Base-by-base conservation (phyloP, 805 yeast genomes). In the Suhomyces prunicola region DNA sequence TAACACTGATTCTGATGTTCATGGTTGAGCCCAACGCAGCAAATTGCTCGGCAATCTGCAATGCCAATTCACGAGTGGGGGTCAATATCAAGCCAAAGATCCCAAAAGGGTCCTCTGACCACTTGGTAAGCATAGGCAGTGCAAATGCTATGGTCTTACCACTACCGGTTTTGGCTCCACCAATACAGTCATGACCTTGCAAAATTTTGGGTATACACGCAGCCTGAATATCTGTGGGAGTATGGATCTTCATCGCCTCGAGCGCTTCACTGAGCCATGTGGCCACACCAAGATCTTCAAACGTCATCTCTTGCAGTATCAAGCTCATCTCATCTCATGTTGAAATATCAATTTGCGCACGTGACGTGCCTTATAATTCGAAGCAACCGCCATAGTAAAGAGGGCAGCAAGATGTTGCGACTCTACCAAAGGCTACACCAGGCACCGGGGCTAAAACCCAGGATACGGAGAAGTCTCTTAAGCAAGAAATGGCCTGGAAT, bases 141-240 rank as follows among this genome's bases (percentile, higher is more conserved):
- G 93, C 98, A 78, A 94, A 94, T 1, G 98, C 97, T 22, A 94
- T 85, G 1, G 99, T 94, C 67, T 94, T 94, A 81, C 99, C 99
- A 15, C 96, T 87, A 71, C 99, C 99, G 0, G 99, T 94, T 68
- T 88, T 88, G 31, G 99, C 99, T 44, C 99, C 99, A 49, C 99
- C 99, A 50, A 94, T 93, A 71, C 97, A 92, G 68, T 92, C 97
- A 60, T 85, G 81, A 6, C 96, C 97, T 42, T 76, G 77, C 39
- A 94, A 66, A 53, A 94, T 88, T 52, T 86, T 82, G 0, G 98
- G 98, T 46, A 94, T 93, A 66, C 97, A 90, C 4, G 90, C 89
- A 7, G 74, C 66, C 67, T 94, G 99, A 73, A 94, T 93, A 19
- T 83, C 82, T 0, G 98, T 89, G 1, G 99, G 99, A 5, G 80